Conservation (phyloP, 2,329 filamentous ascomycete genomes). For the Aspergillus amoenus region DNA sequence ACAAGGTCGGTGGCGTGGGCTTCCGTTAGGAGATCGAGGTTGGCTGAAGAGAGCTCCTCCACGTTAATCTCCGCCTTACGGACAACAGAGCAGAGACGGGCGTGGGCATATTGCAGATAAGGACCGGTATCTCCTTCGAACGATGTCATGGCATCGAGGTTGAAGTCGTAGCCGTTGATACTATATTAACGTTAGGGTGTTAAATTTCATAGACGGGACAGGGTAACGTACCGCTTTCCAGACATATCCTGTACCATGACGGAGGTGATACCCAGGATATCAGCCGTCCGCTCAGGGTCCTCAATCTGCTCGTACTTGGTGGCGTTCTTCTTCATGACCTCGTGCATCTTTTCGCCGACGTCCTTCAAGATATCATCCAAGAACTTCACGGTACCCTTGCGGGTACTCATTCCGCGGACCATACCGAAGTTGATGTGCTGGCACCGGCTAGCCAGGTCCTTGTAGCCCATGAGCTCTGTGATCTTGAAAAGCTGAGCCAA, state of each 20-base stretch:
- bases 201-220: not conserved
- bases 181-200: conserved; percentile 28
- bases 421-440: conserved; percentile 67
- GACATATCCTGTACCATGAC: conserved; percentile 99
- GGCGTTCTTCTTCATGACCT: conserved; percentile 89
- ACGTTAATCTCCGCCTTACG: conserved; percentile 54
- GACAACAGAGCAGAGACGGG: conserved; percentile 58
- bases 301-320: conserved; percentile 88
- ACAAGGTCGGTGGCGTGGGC: conserved; percentile 62
- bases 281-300: conserved; percentile 76
- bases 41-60: conserved; percentile 53
- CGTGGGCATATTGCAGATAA: conserved; percentile 65
- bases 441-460: conserved; percentile 59
- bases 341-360: conserved; percentile 93
- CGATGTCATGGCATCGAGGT: conserved; percentile 64
- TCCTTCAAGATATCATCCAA: conserved; percentile 71
- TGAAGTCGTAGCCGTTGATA: conserved; percentile 65
- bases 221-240: conserved; percentile 71
- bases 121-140: conserved; percentile 67
- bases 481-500: conserved; percentile 66
- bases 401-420: conserved; percentile 65
- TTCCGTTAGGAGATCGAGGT: conserved; percentile 62
- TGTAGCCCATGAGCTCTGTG: conserved; percentile 60
- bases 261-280: conserved; percentile 85
- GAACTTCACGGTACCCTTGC: conserved; percentile 73